phyloP scores from a whole-genome alignment of 1,284 basidiomycete species.

The Phaffia rhodozyma region DNA sequence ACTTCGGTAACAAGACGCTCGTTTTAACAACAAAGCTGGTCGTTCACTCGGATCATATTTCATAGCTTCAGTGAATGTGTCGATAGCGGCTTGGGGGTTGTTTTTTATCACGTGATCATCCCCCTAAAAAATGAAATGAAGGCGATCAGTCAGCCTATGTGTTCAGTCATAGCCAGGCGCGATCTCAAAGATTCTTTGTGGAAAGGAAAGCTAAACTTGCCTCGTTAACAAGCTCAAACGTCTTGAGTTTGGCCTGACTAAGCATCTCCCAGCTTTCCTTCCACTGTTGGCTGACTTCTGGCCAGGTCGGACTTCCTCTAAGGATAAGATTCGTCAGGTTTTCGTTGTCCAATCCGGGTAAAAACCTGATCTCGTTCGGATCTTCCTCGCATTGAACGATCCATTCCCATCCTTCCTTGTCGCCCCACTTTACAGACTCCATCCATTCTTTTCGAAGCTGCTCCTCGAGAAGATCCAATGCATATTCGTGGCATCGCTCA shows the following conservation, averaged over 20 bases:
- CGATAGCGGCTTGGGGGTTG: constrained; percentile 4
- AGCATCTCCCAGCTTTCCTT: constrained; percentile 1
- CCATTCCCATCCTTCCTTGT: constrained; percentile 6
- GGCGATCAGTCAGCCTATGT: too few species aligned
- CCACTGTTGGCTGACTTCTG: constrained; percentile 1
- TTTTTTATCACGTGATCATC: constrained; percentile 1
- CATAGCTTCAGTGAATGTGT: constrained; percentile 1
- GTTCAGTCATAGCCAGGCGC: too few species aligned
- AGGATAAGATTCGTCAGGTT: neutral
- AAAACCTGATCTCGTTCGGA: neutral
- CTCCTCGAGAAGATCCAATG: neutral
- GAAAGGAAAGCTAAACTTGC: neutral
- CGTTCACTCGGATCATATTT: neutral
- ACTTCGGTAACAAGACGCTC: constrained; percentile 4
- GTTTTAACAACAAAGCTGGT: neutral
- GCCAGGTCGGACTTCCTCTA: neutral
- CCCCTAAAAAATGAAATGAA: neutral
- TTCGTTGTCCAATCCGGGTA: too few species aligned
- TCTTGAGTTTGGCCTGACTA: neutral
- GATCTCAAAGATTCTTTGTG: too few species aligned
- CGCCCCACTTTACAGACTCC: neutral
- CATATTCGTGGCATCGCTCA: neutral
- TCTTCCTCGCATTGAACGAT: constrained; percentile 1
- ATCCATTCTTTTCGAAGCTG: neutral
- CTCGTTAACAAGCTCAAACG: neutral